phyloP scores from a whole-genome alignment of 2,329 filamentous ascomycete species.

The Juglanconis juglandina region DNA sequence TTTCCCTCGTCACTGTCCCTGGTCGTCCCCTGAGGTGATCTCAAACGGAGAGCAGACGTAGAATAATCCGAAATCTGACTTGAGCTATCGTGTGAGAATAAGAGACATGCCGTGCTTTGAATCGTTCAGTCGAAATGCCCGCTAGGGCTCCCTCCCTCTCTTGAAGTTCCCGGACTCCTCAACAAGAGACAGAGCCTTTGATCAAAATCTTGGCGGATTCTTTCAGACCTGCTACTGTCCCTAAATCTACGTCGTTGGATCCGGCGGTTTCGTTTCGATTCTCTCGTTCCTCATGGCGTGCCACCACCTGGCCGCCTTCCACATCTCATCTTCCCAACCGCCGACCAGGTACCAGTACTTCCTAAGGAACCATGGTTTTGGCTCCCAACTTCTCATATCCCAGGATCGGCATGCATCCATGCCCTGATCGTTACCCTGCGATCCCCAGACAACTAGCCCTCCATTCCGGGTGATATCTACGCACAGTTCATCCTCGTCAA shows the following conservation, averaged over 20 bases:
- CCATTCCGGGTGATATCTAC: constrained; percentile 31
- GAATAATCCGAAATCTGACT: no score
- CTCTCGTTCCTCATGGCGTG: constrained; percentile 23
- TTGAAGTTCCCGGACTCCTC: no score
- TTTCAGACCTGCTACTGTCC: no score
- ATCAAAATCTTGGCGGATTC: no score
- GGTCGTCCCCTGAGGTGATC: no score
- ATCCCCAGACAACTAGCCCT: constrained; percentile 36
- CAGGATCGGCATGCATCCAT: constrained; percentile 39
- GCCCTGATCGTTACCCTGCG: constrained; percentile 24
- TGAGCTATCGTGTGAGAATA: no score
- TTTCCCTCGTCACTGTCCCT: no score
- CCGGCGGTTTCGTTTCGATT: background rate
- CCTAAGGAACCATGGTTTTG: constrained; percentile 39
- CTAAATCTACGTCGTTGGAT: background rate
- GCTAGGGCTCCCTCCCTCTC: no score
- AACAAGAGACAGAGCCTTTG: no score
- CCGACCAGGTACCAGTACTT: constrained; percentile 37
- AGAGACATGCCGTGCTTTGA: no score
- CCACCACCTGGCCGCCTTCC: constrained; percentile 30
- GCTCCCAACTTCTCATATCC: constrained; percentile 44
- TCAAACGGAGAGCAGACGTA: no score
- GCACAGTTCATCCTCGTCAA: constrained; percentile 36
- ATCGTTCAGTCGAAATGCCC: no score
- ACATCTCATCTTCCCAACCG: constrained; percentile 36